These are phyloP conservation scores for Starmerella floricola DNA, from an alignment of 805 yeast genomes.

Conservation along the genomic window DNA sequence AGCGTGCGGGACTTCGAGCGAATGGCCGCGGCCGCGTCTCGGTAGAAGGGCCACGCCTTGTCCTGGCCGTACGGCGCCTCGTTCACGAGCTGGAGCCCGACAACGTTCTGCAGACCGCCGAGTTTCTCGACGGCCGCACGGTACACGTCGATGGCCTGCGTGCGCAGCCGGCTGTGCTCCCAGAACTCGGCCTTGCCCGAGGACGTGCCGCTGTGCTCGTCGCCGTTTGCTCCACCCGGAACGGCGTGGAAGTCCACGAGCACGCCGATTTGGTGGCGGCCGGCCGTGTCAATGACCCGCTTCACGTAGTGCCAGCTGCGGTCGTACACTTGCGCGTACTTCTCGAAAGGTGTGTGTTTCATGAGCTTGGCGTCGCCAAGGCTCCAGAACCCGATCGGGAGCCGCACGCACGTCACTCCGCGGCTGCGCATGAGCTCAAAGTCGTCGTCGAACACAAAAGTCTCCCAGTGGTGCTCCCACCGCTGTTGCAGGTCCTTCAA, in stretches of 20 bases:
- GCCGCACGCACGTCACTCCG: conserved; percentile 68
- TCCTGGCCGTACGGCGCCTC: conserved; percentile 59
- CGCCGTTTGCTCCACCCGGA: conserved; percentile 86
- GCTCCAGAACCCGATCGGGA: conserved; percentile 89
- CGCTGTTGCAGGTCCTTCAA: conserved; percentile 40
- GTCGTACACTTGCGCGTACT: conserved; percentile 44
- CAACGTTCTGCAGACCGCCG: conserved; percentile 47
- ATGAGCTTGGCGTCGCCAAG: conserved; percentile 43
- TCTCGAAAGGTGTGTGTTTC: conserved; percentile 51
- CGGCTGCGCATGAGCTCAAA: conserved; percentile 61
- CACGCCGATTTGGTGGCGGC: conserved; percentile 50
- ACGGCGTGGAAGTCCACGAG: conserved; percentile 77
- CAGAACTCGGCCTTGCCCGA: conserved; percentile 55
- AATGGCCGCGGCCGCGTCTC: conserved; percentile 49
- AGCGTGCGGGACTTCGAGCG: conserved; percentile 39
- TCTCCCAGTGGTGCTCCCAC: conserved; percentile 52
- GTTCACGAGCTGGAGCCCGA: conserved; percentile 76
- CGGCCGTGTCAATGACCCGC: conserved; percentile 49
- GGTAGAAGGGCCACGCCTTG: conserved; percentile 44
- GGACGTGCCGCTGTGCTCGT: conserved; percentile 68
- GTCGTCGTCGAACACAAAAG: conserved; percentile 53
- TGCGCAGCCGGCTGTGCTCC: conserved; percentile 31
- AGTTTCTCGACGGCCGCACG: conserved; percentile 54
- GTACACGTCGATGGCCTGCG: conserved; percentile 40
- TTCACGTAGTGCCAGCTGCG: conserved; percentile 61